These are phyloP conservation scores for Alternaria sp. DNA, from an alignment of 2,329 filamentous ascomycete species.

Conservation along the genomic window DNA sequence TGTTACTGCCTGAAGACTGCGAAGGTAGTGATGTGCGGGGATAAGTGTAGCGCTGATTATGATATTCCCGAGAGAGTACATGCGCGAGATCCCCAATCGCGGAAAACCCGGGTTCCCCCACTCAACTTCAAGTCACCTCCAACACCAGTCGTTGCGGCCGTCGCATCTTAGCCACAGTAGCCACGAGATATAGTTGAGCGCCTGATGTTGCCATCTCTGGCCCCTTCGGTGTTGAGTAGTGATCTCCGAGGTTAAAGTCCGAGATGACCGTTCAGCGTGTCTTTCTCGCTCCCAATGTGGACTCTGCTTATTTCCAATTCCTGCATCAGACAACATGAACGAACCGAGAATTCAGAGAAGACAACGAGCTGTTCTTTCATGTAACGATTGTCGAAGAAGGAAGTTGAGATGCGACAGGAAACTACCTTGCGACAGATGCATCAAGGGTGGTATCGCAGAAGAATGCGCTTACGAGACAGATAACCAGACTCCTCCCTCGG, in stretches of 20 bases:
- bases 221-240: not conserved
- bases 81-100: too few species aligned
- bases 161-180: too few species aligned
- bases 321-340: not conserved
- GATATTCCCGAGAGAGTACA: not conserved
- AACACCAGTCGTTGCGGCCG: too few species aligned
- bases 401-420: constrained; percentile 55
- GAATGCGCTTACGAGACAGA: constrained; percentile 47
- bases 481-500: constrained; percentile 19
- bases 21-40: not conserved
- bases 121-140: too few species aligned
- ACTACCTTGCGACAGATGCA: constrained; percentile 52
- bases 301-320: not conserved
- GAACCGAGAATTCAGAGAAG: not conserved
- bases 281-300: not conserved
- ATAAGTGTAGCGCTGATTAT: not conserved
- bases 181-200: not conserved
- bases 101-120: too few species aligned
- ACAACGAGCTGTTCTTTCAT: constrained; percentile 52
- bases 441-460: constrained; percentile 48
- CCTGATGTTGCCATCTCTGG: not conserved
- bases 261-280: not conserved
- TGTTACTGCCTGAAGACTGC: not conserved
- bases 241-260: not conserved
- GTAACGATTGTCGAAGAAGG: constrained; percentile 53